A percentile compares a stretch with the other conserved stretches of the same genome.
Evolutionary conservation across 2,329 filamentous ascomycete genomes (phyloP).

Genomic region (Ophiostoma sp.): DNA sequence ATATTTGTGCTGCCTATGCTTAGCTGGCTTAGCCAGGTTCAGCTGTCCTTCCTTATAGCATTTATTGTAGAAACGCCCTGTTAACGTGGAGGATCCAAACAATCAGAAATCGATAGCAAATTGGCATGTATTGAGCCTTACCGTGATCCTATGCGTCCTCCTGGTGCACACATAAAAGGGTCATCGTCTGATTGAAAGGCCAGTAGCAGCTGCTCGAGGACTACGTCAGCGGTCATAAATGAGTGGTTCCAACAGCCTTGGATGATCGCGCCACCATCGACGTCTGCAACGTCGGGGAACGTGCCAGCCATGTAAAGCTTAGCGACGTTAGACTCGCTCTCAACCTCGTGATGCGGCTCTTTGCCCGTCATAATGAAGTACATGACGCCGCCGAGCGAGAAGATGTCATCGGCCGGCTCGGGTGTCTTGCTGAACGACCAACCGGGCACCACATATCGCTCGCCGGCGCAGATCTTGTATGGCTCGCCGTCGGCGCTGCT

Average conservation of each 20-base stretch:
- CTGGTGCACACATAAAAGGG: no score
- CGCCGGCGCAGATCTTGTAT: constrained; percentile 3
- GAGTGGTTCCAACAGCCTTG: neutral
- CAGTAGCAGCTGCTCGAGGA: neutral
- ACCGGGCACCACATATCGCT: constrained; percentile 7
- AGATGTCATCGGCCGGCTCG: neutral
- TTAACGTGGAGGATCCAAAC: no score
- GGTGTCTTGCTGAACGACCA: constrained; percentile 13
- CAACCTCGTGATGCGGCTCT: neutral
- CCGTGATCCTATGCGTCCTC: no score
- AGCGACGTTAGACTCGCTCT: neutral
- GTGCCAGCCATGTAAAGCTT: neutral
- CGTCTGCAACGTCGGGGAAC: neutral
- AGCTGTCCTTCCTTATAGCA: no score
- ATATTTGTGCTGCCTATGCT: no score
- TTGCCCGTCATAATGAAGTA: neutral
- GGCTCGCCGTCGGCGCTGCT: neutral
- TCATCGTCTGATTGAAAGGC: neutral
- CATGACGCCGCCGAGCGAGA: neutral
- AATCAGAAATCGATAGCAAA: no score
- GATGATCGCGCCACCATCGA: neutral
- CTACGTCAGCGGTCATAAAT: neutral
- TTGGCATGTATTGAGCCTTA: no score
- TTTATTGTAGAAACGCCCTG: no score
- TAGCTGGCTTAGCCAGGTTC: no score